Base-by-base conservation (phyloP, 2,329 filamentous ascomycete genomes). In the Fusarium nygamai region DNA sequence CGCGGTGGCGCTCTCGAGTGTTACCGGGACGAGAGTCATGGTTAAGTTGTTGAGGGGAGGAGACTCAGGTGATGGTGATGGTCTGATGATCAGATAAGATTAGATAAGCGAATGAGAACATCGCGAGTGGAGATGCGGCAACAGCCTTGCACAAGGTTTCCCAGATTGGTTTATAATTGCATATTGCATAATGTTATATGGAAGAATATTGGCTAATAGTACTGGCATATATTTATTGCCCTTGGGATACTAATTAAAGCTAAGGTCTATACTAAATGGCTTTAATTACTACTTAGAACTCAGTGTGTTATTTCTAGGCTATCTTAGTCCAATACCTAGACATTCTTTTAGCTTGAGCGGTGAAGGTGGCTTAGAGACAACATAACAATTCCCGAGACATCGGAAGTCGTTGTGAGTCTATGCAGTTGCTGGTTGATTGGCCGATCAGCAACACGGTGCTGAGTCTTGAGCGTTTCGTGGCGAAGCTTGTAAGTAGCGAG, bases 71-170 rank as follows among this genome's bases (percentile, higher is more conserved):
- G 31, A 50, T 66, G 51, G 38, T 17, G 34, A 58, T n/a, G 29
- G n/a, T 36, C 20, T 56, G 51, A 56, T 56, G 51, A 56, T 56
- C 34, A 41, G 51, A 56, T 56, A 56, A 74, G 72, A 74, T 74
- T 68, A 46, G 36, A 60, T 31, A 13, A 24, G 14, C 8, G 34
- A 31, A 58, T 46, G 24, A 33, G 41, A 73, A 29, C 8, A 31
- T 44, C 19, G 24, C 8, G 11, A 46, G 43, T 46, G n/a, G 43
- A 46, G 43, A 46, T 24, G 11, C n/a, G 43, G 14, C 41, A 24
- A 44, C 22, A 44, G 5, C 1, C 10, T 43, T n/a, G 8, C 39
- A 16, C 22, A 16, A n/a, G 39, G 4, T 43, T 43, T 43, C 39
- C 22, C 13, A 43, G 10, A 43, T n/a, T n/a, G 8, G 20, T 41